phyloP scores from a whole-genome alignment of 768 basidiomycete species.

The Mycena rosella region DNA sequence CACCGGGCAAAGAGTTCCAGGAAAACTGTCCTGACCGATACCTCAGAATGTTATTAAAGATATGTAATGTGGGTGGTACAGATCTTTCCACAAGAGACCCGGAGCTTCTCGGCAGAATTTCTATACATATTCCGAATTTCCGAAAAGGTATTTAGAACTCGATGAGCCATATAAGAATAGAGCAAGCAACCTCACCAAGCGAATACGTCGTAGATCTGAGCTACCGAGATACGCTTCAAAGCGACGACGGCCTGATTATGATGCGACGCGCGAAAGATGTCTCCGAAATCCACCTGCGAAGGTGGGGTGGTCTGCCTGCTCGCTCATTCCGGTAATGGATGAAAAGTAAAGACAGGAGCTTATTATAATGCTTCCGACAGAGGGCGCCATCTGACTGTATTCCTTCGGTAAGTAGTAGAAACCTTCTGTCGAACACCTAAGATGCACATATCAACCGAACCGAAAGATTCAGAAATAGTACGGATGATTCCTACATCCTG shows the following conservation, averaged over 20 bases:
- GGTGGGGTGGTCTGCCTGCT: constrained; percentile 24
- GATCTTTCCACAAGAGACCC: constrained; percentile 45
- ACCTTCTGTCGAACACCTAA: constrained; percentile 17
- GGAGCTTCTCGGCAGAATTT: constrained; percentile 45
- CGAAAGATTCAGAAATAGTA: no score
- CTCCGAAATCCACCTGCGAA: constrained; percentile 38
- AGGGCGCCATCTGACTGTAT: no score
- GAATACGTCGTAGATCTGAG: constrained; percentile 11
- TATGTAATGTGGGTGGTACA: constrained; percentile 44
- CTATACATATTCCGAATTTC: constrained; percentile 34
- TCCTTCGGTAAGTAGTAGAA: no score
- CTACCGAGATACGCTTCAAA: constrained; percentile 12
- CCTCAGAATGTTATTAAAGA: constrained; percentile 48
- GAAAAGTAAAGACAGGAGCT: constrained; percentile 34
- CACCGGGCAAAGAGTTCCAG: constrained; percentile 42
- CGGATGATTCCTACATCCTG: constrained; percentile 15
- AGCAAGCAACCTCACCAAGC: constrained; percentile 12
- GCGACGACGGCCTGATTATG: neutral
- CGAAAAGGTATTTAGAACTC: no score
- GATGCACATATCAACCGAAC: no score
- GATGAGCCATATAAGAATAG: no score
- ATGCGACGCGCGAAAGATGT: constrained; percentile 35
- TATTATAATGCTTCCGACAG: constrained; percentile 31
- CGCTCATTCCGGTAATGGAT: constrained; percentile 30
- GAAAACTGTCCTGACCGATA: constrained; percentile 41